A percentile compares a stretch with the other conserved stretches of the same genome.
Conservation (phyloP, 1,139 yeast genomes). For the Debaryomyces nepalensis region DNA sequence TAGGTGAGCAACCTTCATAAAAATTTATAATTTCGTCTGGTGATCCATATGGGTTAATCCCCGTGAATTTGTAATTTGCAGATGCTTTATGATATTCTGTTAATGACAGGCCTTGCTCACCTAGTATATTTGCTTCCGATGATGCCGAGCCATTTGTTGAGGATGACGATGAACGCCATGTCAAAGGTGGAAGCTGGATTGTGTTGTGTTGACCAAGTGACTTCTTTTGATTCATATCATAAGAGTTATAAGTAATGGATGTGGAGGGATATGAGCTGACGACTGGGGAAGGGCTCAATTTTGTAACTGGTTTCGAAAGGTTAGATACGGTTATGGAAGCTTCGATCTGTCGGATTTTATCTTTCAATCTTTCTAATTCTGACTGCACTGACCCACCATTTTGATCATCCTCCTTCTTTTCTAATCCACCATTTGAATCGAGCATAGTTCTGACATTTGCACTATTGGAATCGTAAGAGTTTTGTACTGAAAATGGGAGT, state of each 20-base stretch:
- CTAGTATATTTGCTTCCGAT: not conserved
- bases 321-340: slow-evolving; percentile 41
- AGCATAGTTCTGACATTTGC: not conserved
- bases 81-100: slow-evolving; percentile 15
- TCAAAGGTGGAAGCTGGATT: slow-evolving; percentile 21
- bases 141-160: not conserved
- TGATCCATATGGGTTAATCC: slow-evolving; percentile 33
- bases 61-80: slow-evolving; percentile 26
- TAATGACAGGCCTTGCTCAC: slow-evolving; percentile 8
- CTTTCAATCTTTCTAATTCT: slow-evolving; percentile 37
- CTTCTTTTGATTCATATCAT: not conserved
- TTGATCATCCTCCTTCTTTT: not conserved
- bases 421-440: not conserved
- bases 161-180: slow-evolving; percentile 14
- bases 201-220: slow-evolving; percentile 5
- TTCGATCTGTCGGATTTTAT: slow-evolving; percentile 48
- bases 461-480: not conserved
- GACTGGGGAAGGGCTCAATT: not conserved
- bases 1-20: slow-evolving; percentile 36
- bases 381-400: slow-evolving; percentile 11
- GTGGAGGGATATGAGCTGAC: not conserved
- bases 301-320: slow-evolving; percentile 12
- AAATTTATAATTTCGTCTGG: slow-evolving; percentile 35
- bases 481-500: slow-evolving; percentile 22
- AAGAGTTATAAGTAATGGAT: not conserved